Percentiles rank a stretch among this genome's conserved stretches.
Evolutionary conservation across 169 alveolate genomes (phyloP).

Genomic region (Cardiosporidium cionae): DNA sequence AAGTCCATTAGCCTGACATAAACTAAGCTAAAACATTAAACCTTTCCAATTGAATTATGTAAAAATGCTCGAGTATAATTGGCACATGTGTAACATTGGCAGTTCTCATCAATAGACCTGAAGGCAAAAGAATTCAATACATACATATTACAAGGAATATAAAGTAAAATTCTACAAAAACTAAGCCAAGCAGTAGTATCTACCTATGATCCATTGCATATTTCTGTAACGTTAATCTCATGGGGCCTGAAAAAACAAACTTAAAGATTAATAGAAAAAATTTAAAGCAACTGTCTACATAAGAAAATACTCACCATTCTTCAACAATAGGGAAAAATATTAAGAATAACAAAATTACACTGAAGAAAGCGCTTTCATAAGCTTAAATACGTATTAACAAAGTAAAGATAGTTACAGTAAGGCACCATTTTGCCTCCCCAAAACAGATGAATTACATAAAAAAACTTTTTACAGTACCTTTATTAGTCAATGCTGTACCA

Average conservation of each 20-base stretch:
- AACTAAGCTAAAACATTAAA: too few relatives aligned
- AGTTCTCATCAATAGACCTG: conserved; percentile 57
- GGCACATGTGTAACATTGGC: conserved; percentile 85
- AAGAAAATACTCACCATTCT: background rate
- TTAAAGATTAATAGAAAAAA: conserved; percentile 14
- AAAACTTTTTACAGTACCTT: background rate
- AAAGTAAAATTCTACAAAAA: background rate
- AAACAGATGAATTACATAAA: background rate
- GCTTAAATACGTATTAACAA: background rate
- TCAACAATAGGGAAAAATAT: background rate
- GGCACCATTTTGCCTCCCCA: background rate
- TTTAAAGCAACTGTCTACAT: conserved; percentile 19
- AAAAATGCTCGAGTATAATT: conserved; percentile 82
- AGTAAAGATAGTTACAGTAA: background rate
- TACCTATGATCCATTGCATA: background rate
- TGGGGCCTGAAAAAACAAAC: too few relatives aligned
- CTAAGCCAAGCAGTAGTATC: background rate
- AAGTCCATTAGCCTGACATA: too few relatives aligned
- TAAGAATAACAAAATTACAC: background rate
- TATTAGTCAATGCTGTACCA: conserved; percentile 82
- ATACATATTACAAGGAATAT: too few relatives aligned
- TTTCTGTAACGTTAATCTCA: too few relatives aligned
- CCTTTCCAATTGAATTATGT: conserved; percentile 60
- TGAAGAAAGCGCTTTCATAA: background rate
- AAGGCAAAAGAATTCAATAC: background rate